Evolutionary conservation across 2,329 filamentous ascomycete species (phyloP), one percentile per base, ranked within the genome.

Genomic region (Colletotrichum trifolii): DNA sequence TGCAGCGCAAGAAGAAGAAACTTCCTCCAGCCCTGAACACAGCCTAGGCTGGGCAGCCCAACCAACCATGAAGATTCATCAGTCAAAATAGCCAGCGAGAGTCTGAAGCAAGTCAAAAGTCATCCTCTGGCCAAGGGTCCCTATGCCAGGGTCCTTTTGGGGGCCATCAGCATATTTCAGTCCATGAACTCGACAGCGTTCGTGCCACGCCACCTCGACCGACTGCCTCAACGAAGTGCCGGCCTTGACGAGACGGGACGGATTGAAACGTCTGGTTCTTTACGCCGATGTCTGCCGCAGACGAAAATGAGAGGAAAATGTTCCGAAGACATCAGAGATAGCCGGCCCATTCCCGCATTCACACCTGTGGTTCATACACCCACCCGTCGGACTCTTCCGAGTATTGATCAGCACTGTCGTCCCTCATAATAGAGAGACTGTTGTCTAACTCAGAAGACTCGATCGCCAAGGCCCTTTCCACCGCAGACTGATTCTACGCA

Each of bases 181-280:
- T 38, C 54, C 42, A 56, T 10, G 42, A 10, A 56, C 54, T 15
- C 42, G 12, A 36, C 45, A 15, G 33, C 54, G n/a, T 33, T 33
- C 15, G 45, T 17, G 43, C 17, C 43, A 46, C 43, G 43, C 9
- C 38, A 40, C 38, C 38, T 40, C 38, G 38, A 40, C 38, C 38
- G 4, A 25, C 25, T 25, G 25, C 25, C 25, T 25, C 25, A 25
- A 25, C 4, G 4, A 25, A 25, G 25, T 25, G 25, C 25, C 25
- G 25, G 25, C 25, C 25, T 25, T 25, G 25, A 25, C 13, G 53
- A 60, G 39, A 60, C 42, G 48, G 50, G 57, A 65, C 57, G 57
- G 47, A 46, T 65, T 62, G 62, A 65, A 65, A 56, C 57, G 35
- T 43, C 40, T 50, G 50, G 57, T 56, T 62, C 46, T 52, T 56